Conservation (phyloP, 2,329 filamentous ascomycete genomes). For the Xylariaceae sp. region DNA sequence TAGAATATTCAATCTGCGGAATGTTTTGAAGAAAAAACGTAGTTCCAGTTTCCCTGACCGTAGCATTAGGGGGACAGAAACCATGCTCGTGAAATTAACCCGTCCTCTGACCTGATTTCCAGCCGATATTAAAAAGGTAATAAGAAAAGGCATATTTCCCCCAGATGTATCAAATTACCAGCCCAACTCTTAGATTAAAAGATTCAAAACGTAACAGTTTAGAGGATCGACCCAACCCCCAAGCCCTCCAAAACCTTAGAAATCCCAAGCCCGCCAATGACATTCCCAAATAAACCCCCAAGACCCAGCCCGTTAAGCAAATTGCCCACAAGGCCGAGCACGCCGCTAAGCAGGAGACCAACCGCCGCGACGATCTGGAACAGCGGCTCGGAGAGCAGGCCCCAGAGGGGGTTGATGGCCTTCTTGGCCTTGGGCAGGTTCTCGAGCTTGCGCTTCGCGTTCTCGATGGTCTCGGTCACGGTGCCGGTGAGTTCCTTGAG, state of each 20-base stretch:
- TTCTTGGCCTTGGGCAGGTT: constrained; percentile 95
- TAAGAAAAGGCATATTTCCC: no score
- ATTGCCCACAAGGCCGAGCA: constrained; percentile 78
- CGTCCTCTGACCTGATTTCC: no score
- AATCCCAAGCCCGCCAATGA: constrained; percentile 73
- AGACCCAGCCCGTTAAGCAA: constrained; percentile 77
- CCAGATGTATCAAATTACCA: no score
- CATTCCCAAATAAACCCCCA: constrained; percentile 72
- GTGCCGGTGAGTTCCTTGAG: constrained; percentile 82
- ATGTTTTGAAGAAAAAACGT: no score
- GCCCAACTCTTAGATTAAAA: no score
- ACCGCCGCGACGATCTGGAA: constrained; percentile 92
- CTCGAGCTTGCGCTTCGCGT: constrained; percentile 80
- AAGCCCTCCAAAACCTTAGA: constrained; percentile 72
- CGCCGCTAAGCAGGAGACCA: constrained; percentile 74
- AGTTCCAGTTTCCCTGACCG: no score
- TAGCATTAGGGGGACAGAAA: no score
- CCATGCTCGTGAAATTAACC: no score
- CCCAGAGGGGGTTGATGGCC: constrained; percentile 88
- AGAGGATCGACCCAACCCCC: constrained; percentile 30
- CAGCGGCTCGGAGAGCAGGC: constrained; percentile 73
- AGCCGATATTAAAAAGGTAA: no score
- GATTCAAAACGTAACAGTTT: no score
- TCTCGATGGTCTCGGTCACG: constrained; percentile 79
- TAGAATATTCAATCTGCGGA: no score